phyloP scores from a whole-genome alignment of 805 yeast genomes.

The Barnettozyma botsteinii region DNA sequence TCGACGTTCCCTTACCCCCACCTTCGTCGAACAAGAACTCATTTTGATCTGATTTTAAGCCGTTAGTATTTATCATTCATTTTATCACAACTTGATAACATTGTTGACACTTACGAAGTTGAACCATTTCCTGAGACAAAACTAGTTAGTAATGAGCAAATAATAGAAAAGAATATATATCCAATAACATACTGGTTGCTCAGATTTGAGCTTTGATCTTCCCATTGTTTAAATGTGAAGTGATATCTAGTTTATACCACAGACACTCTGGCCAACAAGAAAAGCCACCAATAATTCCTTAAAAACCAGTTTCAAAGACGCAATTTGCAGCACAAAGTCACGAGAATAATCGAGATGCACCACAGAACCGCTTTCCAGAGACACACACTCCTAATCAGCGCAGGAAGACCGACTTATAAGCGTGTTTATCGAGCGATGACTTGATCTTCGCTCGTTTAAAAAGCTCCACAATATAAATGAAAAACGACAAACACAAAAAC shows the following conservation, averaged over 20 bases:
- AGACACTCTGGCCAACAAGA: no score
- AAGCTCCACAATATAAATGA: neutral
- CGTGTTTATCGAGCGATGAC: no score
- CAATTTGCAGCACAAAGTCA: neutral
- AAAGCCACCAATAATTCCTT: neutral
- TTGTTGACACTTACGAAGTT: slow-evolving; percentile 25
- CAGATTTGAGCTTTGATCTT: slow-evolving; percentile 11
- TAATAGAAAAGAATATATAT: neutral
- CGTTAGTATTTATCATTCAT: no score
- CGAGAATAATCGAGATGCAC: no score
- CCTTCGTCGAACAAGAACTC: slow-evolving; percentile 64
- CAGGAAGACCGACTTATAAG: no score
- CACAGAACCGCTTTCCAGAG: no score
- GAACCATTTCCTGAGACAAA: slow-evolving; percentile 34
- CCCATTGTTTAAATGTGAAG: no score
- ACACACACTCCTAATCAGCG: no score
- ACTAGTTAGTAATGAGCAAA: neutral
- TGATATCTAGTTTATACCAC: no score
- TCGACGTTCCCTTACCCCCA: slow-evolving; percentile 61
- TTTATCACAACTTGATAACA: no score
- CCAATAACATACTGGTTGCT: slow-evolving; percentile 18
- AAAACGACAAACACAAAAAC: neutral
- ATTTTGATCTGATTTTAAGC: slow-evolving; percentile 29
- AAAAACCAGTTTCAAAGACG: neutral
- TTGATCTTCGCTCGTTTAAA: no score